Percentiles rank a stretch among this genome's conserved stretches.
phyloP scores from a whole-genome alignment of 164 flowering plant species.

The Chimonanthus praecox region DNA sequence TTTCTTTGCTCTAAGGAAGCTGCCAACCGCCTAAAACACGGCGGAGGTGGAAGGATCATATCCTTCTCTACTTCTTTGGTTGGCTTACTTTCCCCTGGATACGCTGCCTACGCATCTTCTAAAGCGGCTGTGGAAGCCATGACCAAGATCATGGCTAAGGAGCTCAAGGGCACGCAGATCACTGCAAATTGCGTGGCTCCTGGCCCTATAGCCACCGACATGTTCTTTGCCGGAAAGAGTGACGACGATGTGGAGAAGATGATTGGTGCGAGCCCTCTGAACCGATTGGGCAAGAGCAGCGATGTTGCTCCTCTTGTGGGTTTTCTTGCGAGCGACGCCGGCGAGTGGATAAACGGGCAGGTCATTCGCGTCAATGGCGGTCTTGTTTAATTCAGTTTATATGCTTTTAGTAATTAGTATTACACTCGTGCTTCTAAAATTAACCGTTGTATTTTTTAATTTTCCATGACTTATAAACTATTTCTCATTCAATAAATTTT shows the following conservation, averaged over 20 bases:
- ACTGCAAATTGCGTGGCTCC: conserved; percentile 59
- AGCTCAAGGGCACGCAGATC: conserved; percentile 50
- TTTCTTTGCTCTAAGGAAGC: conserved; percentile 51
- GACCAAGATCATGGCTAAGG: conserved; percentile 56
- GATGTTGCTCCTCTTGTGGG: conserved; percentile 60
- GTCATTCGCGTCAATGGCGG: conserved; percentile 59
- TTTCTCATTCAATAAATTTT: too few species aligned
- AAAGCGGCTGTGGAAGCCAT: conserved; percentile 67
- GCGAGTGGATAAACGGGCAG: conserved; percentile 65
- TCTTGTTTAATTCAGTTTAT: conserved; percentile 16
- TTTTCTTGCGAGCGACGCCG: conserved; percentile 40
- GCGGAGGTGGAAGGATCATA: conserved; percentile 56
- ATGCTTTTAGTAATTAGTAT: too few species aligned
- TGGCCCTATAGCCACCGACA: conserved; percentile 54
- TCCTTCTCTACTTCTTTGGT: conserved; percentile 36
- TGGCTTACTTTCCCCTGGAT: conserved; percentile 29
- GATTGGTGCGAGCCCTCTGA: conserved; percentile 27
- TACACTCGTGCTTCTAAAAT: too few species aligned
- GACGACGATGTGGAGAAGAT: conserved; percentile 33
- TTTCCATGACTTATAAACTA: too few species aligned
- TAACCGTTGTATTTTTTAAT: too few species aligned
- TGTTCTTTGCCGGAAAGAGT: conserved; percentile 45
- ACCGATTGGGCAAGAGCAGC: conserved; percentile 38
- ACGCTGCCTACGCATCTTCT: conserved; percentile 45
- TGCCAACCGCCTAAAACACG: conserved; percentile 39